Evolutionary conservation across 257 asterid species (phyloP).

Genomic region (Solanum neorickii): DNA sequence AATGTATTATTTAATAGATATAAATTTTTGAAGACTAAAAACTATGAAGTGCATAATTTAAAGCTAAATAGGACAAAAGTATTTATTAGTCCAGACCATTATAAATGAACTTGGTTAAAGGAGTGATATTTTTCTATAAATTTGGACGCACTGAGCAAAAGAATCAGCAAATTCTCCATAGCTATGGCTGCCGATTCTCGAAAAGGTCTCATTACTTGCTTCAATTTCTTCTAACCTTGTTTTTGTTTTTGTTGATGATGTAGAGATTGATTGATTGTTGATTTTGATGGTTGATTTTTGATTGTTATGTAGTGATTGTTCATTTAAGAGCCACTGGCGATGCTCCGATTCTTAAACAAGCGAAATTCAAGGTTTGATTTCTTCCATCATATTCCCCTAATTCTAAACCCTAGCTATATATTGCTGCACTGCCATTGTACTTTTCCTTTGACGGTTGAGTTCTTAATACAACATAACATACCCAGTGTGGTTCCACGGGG

Average conservation of each 20-base stretch:
- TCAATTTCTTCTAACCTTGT: not conserved
- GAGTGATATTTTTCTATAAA: too few relatives aligned
- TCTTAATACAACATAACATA: not conserved
- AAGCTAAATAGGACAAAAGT: too few relatives aligned
- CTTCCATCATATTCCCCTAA: not conserved
- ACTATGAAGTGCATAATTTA: too few relatives aligned
- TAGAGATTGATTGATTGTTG: not conserved
- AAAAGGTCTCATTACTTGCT: slow-evolving; percentile 32
- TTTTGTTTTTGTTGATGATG: not conserved
- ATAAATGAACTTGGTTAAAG: too few relatives aligned
- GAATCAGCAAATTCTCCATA: too few relatives aligned
- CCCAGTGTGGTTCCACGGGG: not conserved
- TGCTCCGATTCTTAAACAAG: slow-evolving; percentile 88
- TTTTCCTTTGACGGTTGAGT: not conserved
- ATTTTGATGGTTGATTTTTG: not conserved
- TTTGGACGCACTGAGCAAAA: not conserved
- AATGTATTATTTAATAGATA: too few relatives aligned
- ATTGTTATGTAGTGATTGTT: slow-evolving; percentile 55
- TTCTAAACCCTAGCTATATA: not conserved
- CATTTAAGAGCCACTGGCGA: slow-evolving; percentile 96
- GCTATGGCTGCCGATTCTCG: slow-evolving; percentile 51
- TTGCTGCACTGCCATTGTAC: not conserved
- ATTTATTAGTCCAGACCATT: too few relatives aligned
- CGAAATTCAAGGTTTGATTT: slow-evolving; percentile 73
- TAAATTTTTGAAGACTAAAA: too few relatives aligned